Conservation (phyloP, 2,329 filamentous ascomycete genomes). For the Chalara sp. region DNA sequence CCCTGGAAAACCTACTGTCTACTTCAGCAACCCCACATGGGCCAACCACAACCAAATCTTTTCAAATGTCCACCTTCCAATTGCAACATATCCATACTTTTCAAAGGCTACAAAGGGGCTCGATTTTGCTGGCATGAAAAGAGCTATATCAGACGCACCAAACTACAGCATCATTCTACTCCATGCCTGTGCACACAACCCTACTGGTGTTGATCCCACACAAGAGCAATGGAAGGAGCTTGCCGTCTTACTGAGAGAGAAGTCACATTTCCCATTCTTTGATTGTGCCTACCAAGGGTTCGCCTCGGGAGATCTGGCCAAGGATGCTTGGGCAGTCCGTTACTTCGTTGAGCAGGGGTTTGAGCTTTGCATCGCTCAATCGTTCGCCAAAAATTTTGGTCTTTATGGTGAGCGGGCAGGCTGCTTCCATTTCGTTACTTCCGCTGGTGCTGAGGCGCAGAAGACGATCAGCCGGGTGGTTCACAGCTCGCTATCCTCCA, state of each 20-base stretch:
- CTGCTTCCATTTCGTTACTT: conserved; percentile 88
- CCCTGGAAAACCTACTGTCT: conserved; percentile 66
- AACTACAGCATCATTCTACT: conserved; percentile 80
- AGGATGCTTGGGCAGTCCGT: conserved; percentile 86
- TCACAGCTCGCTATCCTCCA: conserved; percentile 92
- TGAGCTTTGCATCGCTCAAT: conserved; percentile 82
- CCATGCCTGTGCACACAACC: conserved; percentile 96
- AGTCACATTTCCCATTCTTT: conserved; percentile 94
- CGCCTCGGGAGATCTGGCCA: conserved; percentile 79
- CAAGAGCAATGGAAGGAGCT: conserved; percentile 92
- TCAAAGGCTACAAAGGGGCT: conserved; percentile 81
- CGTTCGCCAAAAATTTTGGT: conserved; percentile 97
- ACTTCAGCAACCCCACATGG: conserved; percentile 95
- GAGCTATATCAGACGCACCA: conserved; percentile 62
- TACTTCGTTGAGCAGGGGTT: conserved; percentile 93
- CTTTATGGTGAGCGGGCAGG: conserved; percentile 95
- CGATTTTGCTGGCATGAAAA: conserved; percentile 84
- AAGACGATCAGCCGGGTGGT: conserved; percentile 52
- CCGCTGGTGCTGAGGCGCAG: conserved; percentile 60
- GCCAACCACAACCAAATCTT: conserved; percentile 99
- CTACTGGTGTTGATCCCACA: conserved; percentile 92
- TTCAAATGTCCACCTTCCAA: conserved; percentile 73
- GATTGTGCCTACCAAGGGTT: conserved; percentile 98
- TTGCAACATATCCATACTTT: conserved; percentile 91
- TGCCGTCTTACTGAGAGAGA: conserved; percentile 66